Conservation (phyloP, 768 basidiomycete species). For the Lentinus brumalis region DNA sequence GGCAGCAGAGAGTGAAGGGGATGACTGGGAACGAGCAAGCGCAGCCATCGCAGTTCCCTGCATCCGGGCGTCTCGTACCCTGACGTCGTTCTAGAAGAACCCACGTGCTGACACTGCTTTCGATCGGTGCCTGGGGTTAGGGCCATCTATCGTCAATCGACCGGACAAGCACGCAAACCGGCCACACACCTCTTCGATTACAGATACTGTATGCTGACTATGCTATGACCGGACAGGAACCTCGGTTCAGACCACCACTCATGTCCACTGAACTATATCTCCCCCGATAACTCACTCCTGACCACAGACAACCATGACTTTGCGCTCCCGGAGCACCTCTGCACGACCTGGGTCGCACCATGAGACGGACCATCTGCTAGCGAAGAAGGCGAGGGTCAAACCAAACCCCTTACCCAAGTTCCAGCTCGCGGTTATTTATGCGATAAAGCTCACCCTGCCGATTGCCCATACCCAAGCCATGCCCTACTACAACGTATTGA, state of each 20-base stretch:
- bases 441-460: constrained; percentile 58
- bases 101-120: constrained; percentile 18
- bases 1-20: constrained; percentile 9
- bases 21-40: neutral
- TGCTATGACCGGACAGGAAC: neutral
- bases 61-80: constrained; percentile 2
- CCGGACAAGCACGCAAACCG: constrained; percentile 16
- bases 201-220: constrained; percentile 13
- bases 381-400: neutral
- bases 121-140: constrained; percentile 8
- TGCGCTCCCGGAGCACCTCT: neutral
- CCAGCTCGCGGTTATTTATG: constrained; percentile 56
- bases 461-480: constrained; percentile 59
- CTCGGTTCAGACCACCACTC: neutral
- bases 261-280: constrained; percentile 4
- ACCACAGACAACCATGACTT: neutral
- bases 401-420: constrained; percentile 52
- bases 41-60: neutral
- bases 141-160: constrained; percentile 9
- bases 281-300: neutral
- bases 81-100: constrained; percentile 14
- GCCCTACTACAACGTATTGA: constrained; percentile 69
- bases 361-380: constrained; percentile 1
- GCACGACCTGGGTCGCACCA: neutral
- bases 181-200: neutral